These are phyloP conservation scores for Chenopodium formosanum DNA, from an alignment of 148 eudicot genomes.

Conservation along the genomic window DNA sequence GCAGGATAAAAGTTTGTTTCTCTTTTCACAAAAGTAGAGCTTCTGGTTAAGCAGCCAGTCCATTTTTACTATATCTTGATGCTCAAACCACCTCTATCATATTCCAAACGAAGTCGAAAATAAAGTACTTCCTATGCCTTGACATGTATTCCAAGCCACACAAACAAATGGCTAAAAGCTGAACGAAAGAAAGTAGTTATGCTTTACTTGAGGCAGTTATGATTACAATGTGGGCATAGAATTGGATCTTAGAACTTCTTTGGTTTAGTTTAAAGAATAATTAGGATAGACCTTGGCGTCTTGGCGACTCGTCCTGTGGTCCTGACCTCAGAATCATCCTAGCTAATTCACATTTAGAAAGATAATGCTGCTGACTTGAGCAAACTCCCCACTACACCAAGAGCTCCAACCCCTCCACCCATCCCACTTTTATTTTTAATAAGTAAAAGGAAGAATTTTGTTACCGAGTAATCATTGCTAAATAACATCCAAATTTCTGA, in stretches of 20 bases:
- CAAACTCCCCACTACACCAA: neutral
- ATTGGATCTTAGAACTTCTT: neutral
- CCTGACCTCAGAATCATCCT: neutral
- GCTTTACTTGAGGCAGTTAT: slow-evolving; percentile 12
- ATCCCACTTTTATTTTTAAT: neutral
- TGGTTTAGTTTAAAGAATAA: neutral
- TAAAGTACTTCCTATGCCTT: neutral
- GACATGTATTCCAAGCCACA: slow-evolving; percentile 23
- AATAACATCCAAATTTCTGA: neutral
- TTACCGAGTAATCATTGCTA: neutral
- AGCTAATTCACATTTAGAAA: neutral
- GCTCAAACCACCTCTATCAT: slow-evolving; percentile 21
- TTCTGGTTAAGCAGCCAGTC: slow-evolving; percentile 10
- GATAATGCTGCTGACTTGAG: neutral
- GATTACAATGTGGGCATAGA: slow-evolving; percentile 7
- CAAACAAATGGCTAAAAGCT: neutral
- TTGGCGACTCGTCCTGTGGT: neutral
- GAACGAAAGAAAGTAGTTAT: slow-evolving; percentile 8
- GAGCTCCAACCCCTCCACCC: neutral
- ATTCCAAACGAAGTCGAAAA: neutral
- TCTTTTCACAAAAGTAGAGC: slow-evolving; percentile 3
- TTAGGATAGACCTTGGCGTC: neutral
- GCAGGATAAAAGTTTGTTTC: slow-evolving; percentile 19
- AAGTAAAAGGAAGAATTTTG: neutral
- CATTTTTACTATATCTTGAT: slow-evolving; percentile 13